phyloP scores from a whole-genome alignment of 148 eudicot species.

The Dysphania ambrosioides region DNA sequence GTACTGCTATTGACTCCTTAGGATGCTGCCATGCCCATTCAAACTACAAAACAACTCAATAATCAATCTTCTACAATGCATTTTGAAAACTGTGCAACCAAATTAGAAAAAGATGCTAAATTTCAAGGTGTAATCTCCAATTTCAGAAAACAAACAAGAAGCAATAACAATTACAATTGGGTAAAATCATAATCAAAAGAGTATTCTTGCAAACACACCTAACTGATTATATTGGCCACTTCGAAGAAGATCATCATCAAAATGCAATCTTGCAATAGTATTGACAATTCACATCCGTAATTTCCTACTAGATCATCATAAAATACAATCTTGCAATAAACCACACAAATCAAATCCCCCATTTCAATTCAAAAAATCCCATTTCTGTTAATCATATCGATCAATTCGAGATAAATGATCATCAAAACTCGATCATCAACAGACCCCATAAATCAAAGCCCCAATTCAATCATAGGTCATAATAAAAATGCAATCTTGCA shows the following conservation, averaged over 20 bases:
- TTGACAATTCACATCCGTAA: neutral
- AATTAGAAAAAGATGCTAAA: neutral
- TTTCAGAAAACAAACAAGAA: neutral
- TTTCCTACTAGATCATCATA: neutral
- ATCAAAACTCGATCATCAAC: no score
- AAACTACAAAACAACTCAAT: constrained; percentile 48
- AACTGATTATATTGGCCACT: neutral
- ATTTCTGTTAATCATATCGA: no score
- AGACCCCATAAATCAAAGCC: no score
- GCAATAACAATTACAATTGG: neutral
- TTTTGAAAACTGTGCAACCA: neutral
- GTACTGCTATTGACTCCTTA: constrained; percentile 63
- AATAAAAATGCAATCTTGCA: neutral
- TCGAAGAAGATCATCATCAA: neutral
- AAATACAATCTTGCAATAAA: neutral
- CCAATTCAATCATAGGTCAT: neutral
- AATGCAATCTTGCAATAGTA: neutral
- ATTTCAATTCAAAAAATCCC: neutral
- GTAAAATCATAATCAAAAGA: neutral
- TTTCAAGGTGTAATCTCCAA: neutral
- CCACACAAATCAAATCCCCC: neutral
- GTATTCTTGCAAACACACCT: neutral
- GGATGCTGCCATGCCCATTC: constrained; percentile 99
- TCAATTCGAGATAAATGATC: no score
- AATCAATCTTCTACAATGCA: neutral